A percentile compares a stretch with the other conserved stretches of the same genome.
These are phyloP conservation scores for Collybiopsis luxurians DNA, from an alignment of 768 basidiomycete species.

Conservation along the genomic window DNA sequence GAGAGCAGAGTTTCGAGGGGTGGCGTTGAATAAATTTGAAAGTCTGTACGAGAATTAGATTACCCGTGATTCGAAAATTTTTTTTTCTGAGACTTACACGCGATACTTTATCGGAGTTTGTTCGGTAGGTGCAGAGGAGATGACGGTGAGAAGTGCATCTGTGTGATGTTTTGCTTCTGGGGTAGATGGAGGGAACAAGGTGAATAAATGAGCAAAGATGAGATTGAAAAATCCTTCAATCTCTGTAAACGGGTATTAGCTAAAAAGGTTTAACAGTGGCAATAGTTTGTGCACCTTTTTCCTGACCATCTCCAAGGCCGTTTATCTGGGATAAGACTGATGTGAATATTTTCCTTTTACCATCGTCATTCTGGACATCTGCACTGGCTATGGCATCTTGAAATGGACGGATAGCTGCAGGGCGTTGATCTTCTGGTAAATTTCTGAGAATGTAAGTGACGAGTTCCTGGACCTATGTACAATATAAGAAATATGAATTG, in stretches of 20 bases:
- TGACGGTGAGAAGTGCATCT: conserved; percentile 46
- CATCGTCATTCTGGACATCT: conserved; percentile 50
- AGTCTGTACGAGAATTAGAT: conserved; percentile 42
- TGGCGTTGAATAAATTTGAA: conserved; percentile 79
- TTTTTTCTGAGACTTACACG: conserved; percentile 47
- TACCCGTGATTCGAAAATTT: conserved; percentile 10
- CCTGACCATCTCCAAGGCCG: conserved; percentile 71
- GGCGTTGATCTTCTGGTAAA: conserved; percentile 66
- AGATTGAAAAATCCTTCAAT: conserved; percentile 89
- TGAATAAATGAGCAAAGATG: conserved; percentile 68
- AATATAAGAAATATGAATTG: too few relatives aligned
- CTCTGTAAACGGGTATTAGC: conserved; percentile 39
- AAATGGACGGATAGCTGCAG: conserved; percentile 62
- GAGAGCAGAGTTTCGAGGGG: conserved; percentile 62
- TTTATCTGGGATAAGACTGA: conserved; percentile 62
- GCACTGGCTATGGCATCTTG: conserved; percentile 52
- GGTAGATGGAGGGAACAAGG: conserved; percentile 53
- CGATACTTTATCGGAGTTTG: conserved; percentile 68
- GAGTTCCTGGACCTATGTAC: conserved; percentile 82
- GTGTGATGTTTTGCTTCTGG: conserved; percentile 54
- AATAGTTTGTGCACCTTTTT: conserved; percentile 51
- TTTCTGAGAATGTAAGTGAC: conserved; percentile 70
- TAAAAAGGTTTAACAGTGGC: neutral
- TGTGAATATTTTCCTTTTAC: conserved; percentile 53
- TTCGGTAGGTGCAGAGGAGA: conserved; percentile 53